Conservation (phyloP, 768 basidiomycete species). For the Phanerochaete sordida region DNA sequence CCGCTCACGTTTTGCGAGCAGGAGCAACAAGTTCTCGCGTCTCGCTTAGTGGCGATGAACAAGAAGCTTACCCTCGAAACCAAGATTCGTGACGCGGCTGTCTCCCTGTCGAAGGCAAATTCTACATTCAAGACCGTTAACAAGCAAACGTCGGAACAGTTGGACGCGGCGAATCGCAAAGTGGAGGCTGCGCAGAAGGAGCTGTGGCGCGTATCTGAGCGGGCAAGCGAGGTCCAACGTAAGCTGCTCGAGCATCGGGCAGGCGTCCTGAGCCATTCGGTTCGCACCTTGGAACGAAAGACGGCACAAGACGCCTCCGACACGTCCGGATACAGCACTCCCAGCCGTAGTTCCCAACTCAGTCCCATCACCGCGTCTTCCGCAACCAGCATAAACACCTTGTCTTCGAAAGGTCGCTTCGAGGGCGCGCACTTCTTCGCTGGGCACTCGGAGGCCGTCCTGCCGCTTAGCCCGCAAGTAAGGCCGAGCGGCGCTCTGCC, state of each 20-base stretch:
- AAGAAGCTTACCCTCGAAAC: constrained; percentile 80
- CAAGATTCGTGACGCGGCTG: constrained; percentile 84
- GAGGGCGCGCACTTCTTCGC: constrained; percentile 85
- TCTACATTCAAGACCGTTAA: constrained; percentile 51
- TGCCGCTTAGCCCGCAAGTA: constrained; percentile 41
- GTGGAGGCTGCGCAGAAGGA: constrained; percentile 71
- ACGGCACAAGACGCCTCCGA: constrained; percentile 34
- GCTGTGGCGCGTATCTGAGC: constrained; percentile 62
- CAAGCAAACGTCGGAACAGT: constrained; percentile 66
- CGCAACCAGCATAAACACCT: constrained; percentile 37
- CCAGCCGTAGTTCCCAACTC: constrained; percentile 46
- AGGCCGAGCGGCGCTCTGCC: constrained; percentile 31
- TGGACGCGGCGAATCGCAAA: constrained; percentile 69
- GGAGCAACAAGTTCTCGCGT: constrained; percentile 72
- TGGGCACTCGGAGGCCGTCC: constrained; percentile 66
- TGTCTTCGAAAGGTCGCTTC: constrained; percentile 55
- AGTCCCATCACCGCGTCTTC: constrained; percentile 44
- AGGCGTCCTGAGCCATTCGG: constrained; percentile 70
- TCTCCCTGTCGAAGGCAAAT: constrained; percentile 70
- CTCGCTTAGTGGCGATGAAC: constrained; percentile 60
- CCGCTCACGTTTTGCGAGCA: constrained; percentile 27
- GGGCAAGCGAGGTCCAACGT: constrained; percentile 57
- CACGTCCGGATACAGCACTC: constrained; percentile 49
- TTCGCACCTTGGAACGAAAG: constrained; percentile 65
- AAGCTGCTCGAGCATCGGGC: constrained; percentile 80